Evolutionary conservation across 805 yeast genomes (phyloP), one percentile per base, ranked within the genome.

Genomic region (Cyberlindnera bimundalis): DNA sequence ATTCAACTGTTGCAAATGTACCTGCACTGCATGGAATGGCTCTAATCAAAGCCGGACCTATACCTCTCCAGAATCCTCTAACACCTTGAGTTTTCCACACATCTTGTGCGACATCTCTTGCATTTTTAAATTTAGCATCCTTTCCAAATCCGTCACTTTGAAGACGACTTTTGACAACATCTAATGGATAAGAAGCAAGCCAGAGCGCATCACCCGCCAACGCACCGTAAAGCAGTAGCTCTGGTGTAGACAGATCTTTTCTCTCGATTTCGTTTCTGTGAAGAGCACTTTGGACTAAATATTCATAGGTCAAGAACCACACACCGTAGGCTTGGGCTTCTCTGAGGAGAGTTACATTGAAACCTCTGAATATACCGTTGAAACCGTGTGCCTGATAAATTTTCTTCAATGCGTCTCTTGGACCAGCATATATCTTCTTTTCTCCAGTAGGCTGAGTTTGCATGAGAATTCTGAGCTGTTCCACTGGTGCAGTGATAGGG

Each of bases 261-360:
- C 99, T 75, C 16, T 62, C 47, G 7, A 67, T 55, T 2, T 64
- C 63, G 7, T 43, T 36, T 14, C 43, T 43, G 4, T 71, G 64
- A 10, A 59, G 53, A 14, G 65, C 68, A 27, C 70, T 66, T 39
- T 82, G 78, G 34, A 93, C 79, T 47, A 93, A 69, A 9, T 88
- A 93, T 65, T 93, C 99, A 58, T 89, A 95, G 0, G 96, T 81
- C 46, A 89, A 68, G 65, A 93, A 93, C 68, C 91, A 90, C 17
- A 79, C 73, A 55, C 96, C 98, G 64, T 86, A 74, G 5, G 97
- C 98, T 49, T 85, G 79, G 4, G 85, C 78, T 58, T 91, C 98
- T 67, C 98, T 79, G 18, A 78, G 39, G 47, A 89, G 65, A 2
- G 97, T 91, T 5, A 97, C 91, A 3, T 72, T 69, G 37, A 90